Conservation (phyloP, 2,329 filamentous ascomycete genomes). For the Diaporthe caulivora region DNA sequence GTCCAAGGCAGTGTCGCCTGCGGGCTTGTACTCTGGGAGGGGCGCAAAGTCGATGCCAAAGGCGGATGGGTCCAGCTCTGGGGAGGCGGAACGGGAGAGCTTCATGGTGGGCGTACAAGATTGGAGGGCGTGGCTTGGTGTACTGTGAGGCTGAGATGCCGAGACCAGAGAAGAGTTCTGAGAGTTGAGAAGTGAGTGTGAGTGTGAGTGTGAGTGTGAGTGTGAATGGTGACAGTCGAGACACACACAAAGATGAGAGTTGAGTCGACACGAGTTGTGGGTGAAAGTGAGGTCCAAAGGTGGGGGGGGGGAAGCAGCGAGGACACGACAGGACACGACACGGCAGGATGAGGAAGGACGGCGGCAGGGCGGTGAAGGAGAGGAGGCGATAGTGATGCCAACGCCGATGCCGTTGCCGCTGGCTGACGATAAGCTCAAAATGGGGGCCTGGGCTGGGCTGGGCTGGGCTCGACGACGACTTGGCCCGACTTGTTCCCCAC, state of each 20-base stretch:
- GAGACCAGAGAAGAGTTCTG: not conserved
- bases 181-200: not conserved
- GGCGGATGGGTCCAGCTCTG: constrained; percentile 61
- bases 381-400: constrained; percentile 16
- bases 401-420: not conserved
- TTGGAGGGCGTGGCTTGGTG: not conserved
- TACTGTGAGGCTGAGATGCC: no score
- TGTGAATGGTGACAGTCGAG: not conserved
- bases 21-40: constrained; percentile 69
- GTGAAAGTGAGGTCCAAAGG: not conserved
- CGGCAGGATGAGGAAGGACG: not conserved
- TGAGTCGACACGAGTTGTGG: not conserved
- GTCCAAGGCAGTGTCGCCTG: constrained; percentile 64
- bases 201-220: not conserved
- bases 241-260: not conserved
- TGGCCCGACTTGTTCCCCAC: not conserved
- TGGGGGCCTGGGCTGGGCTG: not conserved
- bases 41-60: constrained; percentile 70
- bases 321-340: not conserved
- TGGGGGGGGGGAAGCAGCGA: not conserved
- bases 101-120: not conserved
- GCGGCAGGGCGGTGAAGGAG: constrained; percentile 19
- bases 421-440: constrained; percentile 19
- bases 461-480: constrained; percentile 17
- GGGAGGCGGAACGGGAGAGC: constrained; percentile 27